Percentiles rank a stretch among this genome's conserved stretches.
Evolutionary conservation across 805 yeast genomes (phyloP).

Genomic region (Ogataea polymorpha): DNA sequence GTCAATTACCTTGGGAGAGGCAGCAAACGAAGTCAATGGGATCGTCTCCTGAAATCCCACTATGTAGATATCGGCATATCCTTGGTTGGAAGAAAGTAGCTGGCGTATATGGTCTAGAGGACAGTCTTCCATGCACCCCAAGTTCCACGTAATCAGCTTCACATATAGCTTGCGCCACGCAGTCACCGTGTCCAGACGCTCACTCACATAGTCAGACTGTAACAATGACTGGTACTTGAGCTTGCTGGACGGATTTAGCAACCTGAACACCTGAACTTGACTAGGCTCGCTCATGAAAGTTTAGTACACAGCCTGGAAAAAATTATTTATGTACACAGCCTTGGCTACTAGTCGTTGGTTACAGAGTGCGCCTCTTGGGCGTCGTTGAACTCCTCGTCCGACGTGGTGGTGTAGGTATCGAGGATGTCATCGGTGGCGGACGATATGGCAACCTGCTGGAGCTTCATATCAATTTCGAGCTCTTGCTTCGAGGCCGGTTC

Average conservation of each 20-base stretch:
- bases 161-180: conserved; percentile 14
- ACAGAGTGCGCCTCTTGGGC: conserved; percentile 20
- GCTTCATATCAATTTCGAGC: not conserved
- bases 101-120: conserved; percentile 16
- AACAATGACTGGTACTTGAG: conserved; percentile 20
- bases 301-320: conserved; percentile 2
- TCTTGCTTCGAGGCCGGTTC: not conserved
- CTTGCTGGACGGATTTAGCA: conserved; percentile 29
- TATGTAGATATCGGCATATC: conserved; percentile 36
- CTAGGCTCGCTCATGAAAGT: conserved; percentile 7
- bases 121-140: conserved; percentile 24
- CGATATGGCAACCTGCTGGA: too few relatives aligned
- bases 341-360: not conserved
- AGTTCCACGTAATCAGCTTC: conserved; percentile 39
- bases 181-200: conserved; percentile 7
- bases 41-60: conserved; percentile 51
- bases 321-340: conserved; percentile 5
- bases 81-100: conserved; percentile 12
- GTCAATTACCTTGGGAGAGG: conserved; percentile 32
- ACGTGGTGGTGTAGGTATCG: conserved; percentile 13
- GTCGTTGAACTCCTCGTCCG: conserved; percentile 26
- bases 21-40: conserved; percentile 43
- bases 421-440: conserved; percentile 7
- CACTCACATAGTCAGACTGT: conserved; percentile 18
- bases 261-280: conserved; percentile 16